phyloP scores from a whole-genome alignment of 2,329 filamentous ascomycete genomes.

The Pyricularia grisea region DNA sequence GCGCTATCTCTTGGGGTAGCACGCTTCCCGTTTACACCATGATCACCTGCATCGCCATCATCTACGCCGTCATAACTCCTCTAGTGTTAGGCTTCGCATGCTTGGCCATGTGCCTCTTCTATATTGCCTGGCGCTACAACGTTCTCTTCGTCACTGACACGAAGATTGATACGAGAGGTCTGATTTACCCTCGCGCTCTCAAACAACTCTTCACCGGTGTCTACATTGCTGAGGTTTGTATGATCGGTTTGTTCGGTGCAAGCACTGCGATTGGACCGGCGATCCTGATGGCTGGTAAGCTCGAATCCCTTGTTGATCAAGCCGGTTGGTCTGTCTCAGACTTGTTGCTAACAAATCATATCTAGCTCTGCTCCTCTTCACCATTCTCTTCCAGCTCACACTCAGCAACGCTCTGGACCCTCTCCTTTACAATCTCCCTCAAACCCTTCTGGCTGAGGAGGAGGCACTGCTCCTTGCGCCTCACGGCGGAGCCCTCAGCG shows the following conservation, averaged over 20 bases:
- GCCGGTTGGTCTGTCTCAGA: not conserved
- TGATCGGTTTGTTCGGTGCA: constrained; percentile 74
- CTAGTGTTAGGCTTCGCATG: constrained; percentile 77
- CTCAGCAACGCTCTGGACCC: constrained; percentile 67
- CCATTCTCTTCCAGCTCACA: constrained; percentile 64
- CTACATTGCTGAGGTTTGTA: constrained; percentile 70
- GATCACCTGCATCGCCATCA: constrained; percentile 52
- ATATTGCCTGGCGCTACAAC: constrained; percentile 82
- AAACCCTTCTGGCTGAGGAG: constrained; percentile 50
- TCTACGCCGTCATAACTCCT: constrained; percentile 76
- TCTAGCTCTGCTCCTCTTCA: constrained; percentile 59
- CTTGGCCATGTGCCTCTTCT: constrained; percentile 69
- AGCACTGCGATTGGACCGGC: constrained; percentile 58
- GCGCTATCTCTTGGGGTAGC: constrained; percentile 74
- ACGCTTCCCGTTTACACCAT: constrained; percentile 75
- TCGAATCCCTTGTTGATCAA: constrained; percentile 26
- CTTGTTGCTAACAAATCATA: not conserved
- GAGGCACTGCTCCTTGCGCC: constrained; percentile 15
- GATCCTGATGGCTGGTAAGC: constrained; percentile 55
- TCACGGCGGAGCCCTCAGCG: constrained; percentile 7
- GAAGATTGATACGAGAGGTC: constrained; percentile 78
- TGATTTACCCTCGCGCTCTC: constrained; percentile 82
- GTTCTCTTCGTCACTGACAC: constrained; percentile 74
- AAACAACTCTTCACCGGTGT: constrained; percentile 79
- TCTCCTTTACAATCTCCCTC: constrained; percentile 69